Evolutionary conservation across 2,329 filamentous ascomycete species (phyloP), one percentile per base, ranked within the genome.

Genomic region (Aspergillus pseudonomiae): DNA sequence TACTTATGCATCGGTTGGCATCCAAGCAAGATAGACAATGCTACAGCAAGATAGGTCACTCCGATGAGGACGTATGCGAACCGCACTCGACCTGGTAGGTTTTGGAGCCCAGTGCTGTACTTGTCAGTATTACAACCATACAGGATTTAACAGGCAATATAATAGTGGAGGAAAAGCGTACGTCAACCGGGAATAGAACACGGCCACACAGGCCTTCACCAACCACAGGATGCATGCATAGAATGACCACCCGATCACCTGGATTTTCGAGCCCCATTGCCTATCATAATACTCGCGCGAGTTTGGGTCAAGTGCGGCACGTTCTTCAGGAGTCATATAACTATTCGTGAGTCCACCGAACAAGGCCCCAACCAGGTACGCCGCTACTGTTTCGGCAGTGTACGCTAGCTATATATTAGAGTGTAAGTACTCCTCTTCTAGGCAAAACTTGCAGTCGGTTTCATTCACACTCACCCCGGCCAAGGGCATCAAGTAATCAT

Each of bases 401-500:
- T 86, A 86, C 30, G 84, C 72, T 2, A 81, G 57, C 82, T 85
- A 43, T 6, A 21, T 6, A 10, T 11, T 1, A 43, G 0, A 50
- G 53, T 30, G 52, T 55, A 32, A 30, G 19, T 12, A 24, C 26
- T n/a, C 21, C 57, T 65, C 32, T 63, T 58, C 12, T 56, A 6
- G 24, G 24, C 21, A 3, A 12, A 53, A 6, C 16, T 50, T 11
- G 52, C 48, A 57, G 26, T 30, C 5, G 9, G 4, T 36, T 21
- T 10, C 14, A 52, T 52, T 12, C 19, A 21, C 10, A 66, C 81
- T 67, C 71, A 86, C 83, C 57, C 79, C 78, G 4, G 81, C 84
- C 11, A 84, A n/a, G 46, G 82, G 74, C 72, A 86, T 85, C 28
- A 88, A 68, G 65, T 84, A 87, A 63, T 89, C 86, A 69, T 88